phyloP scores from a whole-genome alignment of 1,139 yeast species.

The Hyphopichia pseudoburtonii region DNA sequence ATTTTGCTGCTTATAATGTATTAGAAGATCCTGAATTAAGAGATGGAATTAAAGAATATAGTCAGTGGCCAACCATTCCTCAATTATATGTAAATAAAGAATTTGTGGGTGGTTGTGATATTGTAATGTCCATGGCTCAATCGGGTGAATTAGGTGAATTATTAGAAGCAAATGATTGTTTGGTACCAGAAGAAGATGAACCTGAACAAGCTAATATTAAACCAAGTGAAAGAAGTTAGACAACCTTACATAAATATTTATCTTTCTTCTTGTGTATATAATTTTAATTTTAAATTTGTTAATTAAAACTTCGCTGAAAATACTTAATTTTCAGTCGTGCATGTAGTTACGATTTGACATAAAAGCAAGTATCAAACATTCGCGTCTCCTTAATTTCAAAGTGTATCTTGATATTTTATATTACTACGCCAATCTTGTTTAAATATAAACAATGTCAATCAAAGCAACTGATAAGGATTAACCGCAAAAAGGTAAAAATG shows the following conservation, averaged over 20 bases:
- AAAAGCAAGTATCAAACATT: too few relatives aligned
- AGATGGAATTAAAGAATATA: slow-evolving; percentile 89
- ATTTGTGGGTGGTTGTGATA: slow-evolving; percentile 97
- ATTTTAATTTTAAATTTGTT: background rate
- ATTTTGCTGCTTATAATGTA: slow-evolving; percentile 96
- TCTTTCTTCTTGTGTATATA: background rate
- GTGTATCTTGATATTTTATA: too few relatives aligned
- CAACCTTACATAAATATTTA: background rate
- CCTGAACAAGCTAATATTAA: slow-evolving; percentile 34
- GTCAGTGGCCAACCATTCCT: slow-evolving; percentile 94
- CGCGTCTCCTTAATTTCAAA: too few relatives aligned
- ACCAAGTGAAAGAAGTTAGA: slow-evolving; percentile 32
- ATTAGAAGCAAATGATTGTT: slow-evolving; percentile 74
- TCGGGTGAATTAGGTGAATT: slow-evolving; percentile 81
- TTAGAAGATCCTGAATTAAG: slow-evolving; percentile 92
- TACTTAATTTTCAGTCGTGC: too few relatives aligned
- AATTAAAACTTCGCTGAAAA: too few relatives aligned
- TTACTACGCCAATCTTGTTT: too few relatives aligned
- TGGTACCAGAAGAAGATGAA: slow-evolving; percentile 69
- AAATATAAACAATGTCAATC: too few relatives aligned
- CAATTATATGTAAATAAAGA: slow-evolving; percentile 73
- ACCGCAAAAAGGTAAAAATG: background rate
- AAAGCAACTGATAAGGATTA: too few relatives aligned
- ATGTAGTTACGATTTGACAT: too few relatives aligned
- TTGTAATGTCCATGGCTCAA: slow-evolving; percentile 88